Evolutionary conservation across 345 rosid species (phyloP).

Genomic region (Moringa oleifera): DNA sequence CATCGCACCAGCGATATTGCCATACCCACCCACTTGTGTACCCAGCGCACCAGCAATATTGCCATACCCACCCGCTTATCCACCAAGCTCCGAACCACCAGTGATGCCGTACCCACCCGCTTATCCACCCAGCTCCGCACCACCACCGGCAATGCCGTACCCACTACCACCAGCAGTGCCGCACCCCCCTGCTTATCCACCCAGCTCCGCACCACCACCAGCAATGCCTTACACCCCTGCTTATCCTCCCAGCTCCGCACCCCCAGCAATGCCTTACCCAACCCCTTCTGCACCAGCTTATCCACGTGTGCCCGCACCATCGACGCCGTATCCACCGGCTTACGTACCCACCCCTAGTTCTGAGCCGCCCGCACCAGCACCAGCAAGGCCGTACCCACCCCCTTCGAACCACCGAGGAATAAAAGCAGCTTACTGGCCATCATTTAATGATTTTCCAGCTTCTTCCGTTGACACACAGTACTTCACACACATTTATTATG

Average conservation of each 20-base stretch:
- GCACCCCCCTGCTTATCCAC: not conserved
- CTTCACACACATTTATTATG: slow-evolving; percentile 44
- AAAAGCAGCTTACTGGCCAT: slow-evolving; percentile 46
- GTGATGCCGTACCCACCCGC: slow-evolving; percentile 10
- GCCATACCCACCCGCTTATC: slow-evolving; percentile 11
- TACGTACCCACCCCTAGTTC: not conserved
- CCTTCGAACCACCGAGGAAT: slow-evolving; percentile 8
- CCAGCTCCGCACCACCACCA: not conserved
- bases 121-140: not conserved
- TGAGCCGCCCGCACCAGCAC: not conserved
- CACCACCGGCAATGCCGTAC: not conserved
- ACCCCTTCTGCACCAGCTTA: too few relatives aligned
- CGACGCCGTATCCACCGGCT: not conserved
- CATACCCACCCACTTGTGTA: slow-evolving; percentile 1
- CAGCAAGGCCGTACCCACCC: not conserved
- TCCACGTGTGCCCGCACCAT: not conserved
- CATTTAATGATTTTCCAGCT: slow-evolving; percentile 24
- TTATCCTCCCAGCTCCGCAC: not conserved
- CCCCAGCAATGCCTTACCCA: not conserved
- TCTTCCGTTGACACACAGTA: slow-evolving; percentile 30
- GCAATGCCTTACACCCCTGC: not conserved
- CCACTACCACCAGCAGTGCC: not conserved
- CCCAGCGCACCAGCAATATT: not conserved
- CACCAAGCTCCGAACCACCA: not conserved
- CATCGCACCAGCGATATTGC: not conserved